Evolutionary conservation across 1,284 basidiomycete genomes (phyloP), one percentile per base, ranked within the genome.

Genomic region (Cryptococcus sp.): DNA sequence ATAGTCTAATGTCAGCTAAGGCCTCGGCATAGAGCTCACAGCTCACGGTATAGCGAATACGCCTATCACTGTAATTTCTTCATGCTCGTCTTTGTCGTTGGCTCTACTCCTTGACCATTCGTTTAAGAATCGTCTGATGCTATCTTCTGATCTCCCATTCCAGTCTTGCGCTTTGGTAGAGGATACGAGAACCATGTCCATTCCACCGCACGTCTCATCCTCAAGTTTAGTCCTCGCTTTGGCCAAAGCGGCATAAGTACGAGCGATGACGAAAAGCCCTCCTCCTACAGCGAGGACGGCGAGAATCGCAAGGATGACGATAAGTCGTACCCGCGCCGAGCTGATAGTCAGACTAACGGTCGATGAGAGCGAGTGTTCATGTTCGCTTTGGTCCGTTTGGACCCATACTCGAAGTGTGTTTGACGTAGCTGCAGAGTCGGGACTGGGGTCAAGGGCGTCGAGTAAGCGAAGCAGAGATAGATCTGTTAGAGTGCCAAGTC

Each of bases 21-120:
- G 17, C 13, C 15, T 22, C 11, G 25, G n/a, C 16, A 20, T 16
- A 11, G 1, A n/a, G 38, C 29, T n/a, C 19, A 25, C 51, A 54
- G 73, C 82, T 61, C 70, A 89, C 87, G 84, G 83, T 47, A 91
- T 83, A 10, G 88, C 87, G 74, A 89, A 91, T 8, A 91, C 77
- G 56, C 83, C 85, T 52, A 85, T 81, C 3, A 90, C 80, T 61
- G 89, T 87, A 38, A 89, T 78, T 59, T 88, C 86, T 41, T 37
- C 72, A 71, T 23, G 75, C 83, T 20, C 29, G 25, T 51, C 26
- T 40, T 46, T 10, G 7, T 45, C 16, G 37, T 73, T 73, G 43
- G 69, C 70, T 57, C 77, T 25, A n/a, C 29, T 46, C 25, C 26
- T 29, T 16, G 20, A 54, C 50, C 40, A 52, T n/a, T 55, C 55